Base-by-base conservation (phyloP, 2,329 filamentous ascomycete species). In the Aureobasidium sp. region DNA sequence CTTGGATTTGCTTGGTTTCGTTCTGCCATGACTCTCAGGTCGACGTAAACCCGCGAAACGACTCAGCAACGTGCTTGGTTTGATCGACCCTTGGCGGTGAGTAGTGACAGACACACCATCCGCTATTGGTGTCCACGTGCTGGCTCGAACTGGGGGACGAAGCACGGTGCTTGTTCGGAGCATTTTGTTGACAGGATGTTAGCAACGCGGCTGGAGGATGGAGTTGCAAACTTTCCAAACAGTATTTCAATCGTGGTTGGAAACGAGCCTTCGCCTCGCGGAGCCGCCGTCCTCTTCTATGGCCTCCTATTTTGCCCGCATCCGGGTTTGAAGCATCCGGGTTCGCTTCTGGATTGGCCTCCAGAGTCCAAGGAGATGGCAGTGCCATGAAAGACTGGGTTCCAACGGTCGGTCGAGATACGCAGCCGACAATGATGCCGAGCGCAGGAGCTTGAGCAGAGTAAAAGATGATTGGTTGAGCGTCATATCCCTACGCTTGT, bases 101-200 rank as follows among this genome's bases (percentile, higher is more conserved):
- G 29, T 19, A n/a, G 29, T 35, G 38, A 35, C 53, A 55, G 37
- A 43, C 51, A 23, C 17, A 55, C n/a, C 23, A 43, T 45, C 13
- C 13, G 5, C 19, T 9, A 27, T 57, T 19, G 7, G 25, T 25
- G 25, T 17, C 40, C 53, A 57, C 53, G 53, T 46, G 53, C 40
- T 25, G 23, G 11, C 15, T 35, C 27, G 4, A 3, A 43, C 51
- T 43, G 51, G 38, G n/a, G 40, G 53, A 37, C 53, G 46, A 11
- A 31, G 19, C 13, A 57, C 21, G 53, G 53, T 13, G 40, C 53
- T 57, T 57, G 53, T 37, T 57, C 53, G 53, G 53, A 45, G 38
- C 29, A 6, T n/a, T 27, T 15, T 23, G 17, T 37, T n/a, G 35
- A 9, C 23, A n/a, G 4, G 19, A 37, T 25, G 47, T 37, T 40